Evolutionary conservation across 345 rosid species (phyloP), one percentile per base, ranked within the genome.

Genomic region (Populus simonii): DNA sequence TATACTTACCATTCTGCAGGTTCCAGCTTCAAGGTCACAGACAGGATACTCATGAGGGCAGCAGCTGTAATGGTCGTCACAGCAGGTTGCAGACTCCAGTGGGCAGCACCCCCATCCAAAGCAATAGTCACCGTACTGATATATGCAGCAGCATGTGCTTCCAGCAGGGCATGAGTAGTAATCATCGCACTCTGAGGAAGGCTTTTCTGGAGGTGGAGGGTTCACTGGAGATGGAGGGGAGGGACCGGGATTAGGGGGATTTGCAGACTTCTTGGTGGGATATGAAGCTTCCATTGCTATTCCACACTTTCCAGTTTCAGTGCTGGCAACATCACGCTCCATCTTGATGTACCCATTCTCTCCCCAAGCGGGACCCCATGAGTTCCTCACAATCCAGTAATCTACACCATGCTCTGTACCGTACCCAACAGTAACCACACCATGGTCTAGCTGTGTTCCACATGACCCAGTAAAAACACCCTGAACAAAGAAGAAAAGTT

Each of bases 21-120:
- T 78, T 74, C 84, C 79, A 9, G 75, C 81, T 0, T 74, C 45
- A 35, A 74, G 76, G 55, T 82, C 84, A 31, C 84, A 82, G 62
- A 82, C 84, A 1, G 84, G 84, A 55, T 70, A 82, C 13, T 82
- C 84, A 0, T 74, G 72, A 2, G 84, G 84, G 65, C 84, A 78
- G 79, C 84, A 82, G 75, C 84, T 82, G 51, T 74, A 7, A 23
- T 77, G 72, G 47, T 82, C 81, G 33, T 78, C 84, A 7, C 81
- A 82, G 81, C 84, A 82, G 67, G 84, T 82, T 73, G 81, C 84
- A 7, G 84, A 82, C 66, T 82, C 79, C 18, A 78, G 72, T 55
- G 84, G 81, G 73, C 84, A 82, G 79, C 84, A 82, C 29, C 84
- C 84, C 84, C 84, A 82, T 74, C 79, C 79, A 6, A 74, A 82